Percentiles rank a stretch among this genome's conserved stretches.
phyloP scores from a whole-genome alignment of 352 stramenopile genomes.

The Phytophthora sojae region DNA sequence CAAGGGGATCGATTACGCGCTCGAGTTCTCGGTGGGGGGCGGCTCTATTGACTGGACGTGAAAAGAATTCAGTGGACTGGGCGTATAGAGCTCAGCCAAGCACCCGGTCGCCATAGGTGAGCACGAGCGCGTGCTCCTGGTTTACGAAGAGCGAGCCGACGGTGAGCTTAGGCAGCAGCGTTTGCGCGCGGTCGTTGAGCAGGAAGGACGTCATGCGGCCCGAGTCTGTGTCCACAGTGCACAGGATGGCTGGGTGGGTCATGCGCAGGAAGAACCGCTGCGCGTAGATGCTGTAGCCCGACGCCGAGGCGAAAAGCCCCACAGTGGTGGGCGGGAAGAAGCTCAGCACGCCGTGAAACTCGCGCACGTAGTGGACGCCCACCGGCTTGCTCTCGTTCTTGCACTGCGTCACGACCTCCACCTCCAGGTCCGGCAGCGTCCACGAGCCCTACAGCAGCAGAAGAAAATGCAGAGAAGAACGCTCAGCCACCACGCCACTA shows the following conservation, averaged over 20 bases:
- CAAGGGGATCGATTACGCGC: background rate
- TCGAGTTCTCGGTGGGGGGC: background rate
- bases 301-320: slow-evolving; percentile 73
- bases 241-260: slow-evolving; percentile 64
- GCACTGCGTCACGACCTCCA: slow-evolving; percentile 84
- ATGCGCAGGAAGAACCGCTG: slow-evolving; percentile 80
- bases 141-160: slow-evolving; percentile 71
- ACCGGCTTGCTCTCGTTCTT: slow-evolving; percentile 82
- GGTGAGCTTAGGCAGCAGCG: slow-evolving; percentile 68
- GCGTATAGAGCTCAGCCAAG: slow-evolving; percentile 43
- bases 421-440: slow-evolving; percentile 61
- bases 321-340: slow-evolving; percentile 52
- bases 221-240: slow-evolving; percentile 47
- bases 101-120: slow-evolving; percentile 76
- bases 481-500: slow-evolving; percentile 4
- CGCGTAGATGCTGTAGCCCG: slow-evolving; percentile 83
- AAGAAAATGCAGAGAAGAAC: background rate
- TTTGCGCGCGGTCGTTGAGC: slow-evolving; percentile 66
- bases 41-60: slow-evolving; percentile 17
- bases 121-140: slow-evolving; percentile 67
- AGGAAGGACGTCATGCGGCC: slow-evolving; percentile 63
- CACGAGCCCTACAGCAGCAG: slow-evolving; percentile 56
- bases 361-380: slow-evolving; percentile 69
- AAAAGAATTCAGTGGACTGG: slow-evolving; percentile 8
- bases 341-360: slow-evolving; percentile 78